Base-by-base conservation (phyloP, 805 yeast genomes). In the Suhomyces canberraensis region DNA sequence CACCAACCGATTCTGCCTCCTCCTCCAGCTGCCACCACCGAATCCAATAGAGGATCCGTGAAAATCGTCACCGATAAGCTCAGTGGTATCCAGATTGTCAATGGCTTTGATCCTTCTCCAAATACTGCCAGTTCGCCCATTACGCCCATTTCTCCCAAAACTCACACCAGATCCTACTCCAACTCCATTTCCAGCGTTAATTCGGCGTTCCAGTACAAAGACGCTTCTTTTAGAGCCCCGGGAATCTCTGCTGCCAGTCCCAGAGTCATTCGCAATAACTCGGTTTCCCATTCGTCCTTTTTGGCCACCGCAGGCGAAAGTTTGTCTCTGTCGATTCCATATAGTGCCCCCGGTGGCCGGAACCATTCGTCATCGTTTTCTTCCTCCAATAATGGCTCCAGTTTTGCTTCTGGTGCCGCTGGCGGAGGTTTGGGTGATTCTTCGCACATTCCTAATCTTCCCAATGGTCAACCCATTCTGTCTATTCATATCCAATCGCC, bases 401-500 rank as follows among this genome's bases (percentile, higher is more conserved):
- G 31, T 28, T 9, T 36, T 18, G 26, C 40, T 27, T 15, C 27
- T 14, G 26, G 29, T 25, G 30, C 36, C 36, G 25, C 18, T 18
- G 15, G 11, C 30, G 22, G 27, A 8, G 30, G 30, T 19, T 29
- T 29, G 28, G 16, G 16, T 21, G 37, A 34, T 5, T 47, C 42
- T 38, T 52, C 58, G 24, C 71, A 67, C 40, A 58, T 73, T 40
- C 81, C 81, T 19, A 70, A 71, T 45, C 54, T 75, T 31, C 65
- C 78, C 8, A 76, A 77, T 50, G 83, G 81, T 15, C 80, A 76
- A 46, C 63, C 75, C 6, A 77, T 77, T 38, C 66, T 69, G 16
- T 79, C 87, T 9, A 81, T 78, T 39, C 78, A 79, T 41, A 78
- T 84, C 38, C 79, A 79, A 36, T 82, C 90, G 0, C 93, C 93